Evolutionary conservation across 1,284 basidiomycete species (phyloP).

Genomic region (Ceraceosorus bombacis): DNA sequence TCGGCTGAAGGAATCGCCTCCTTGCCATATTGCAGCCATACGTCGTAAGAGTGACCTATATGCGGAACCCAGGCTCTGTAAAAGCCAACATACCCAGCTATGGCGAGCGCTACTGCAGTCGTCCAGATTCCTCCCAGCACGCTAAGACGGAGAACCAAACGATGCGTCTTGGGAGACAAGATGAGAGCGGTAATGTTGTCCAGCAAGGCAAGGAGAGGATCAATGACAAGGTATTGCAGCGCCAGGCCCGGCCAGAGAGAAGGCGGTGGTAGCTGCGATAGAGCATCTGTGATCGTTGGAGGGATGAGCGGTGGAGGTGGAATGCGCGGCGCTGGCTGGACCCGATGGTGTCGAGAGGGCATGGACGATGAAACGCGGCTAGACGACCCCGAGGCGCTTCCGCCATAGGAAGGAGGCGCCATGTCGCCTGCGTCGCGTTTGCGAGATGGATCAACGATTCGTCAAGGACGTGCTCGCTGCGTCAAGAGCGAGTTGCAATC

Average conservation of each 20-base stretch:
- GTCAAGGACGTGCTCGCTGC: no score
- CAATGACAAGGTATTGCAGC: conserved; percentile 19
- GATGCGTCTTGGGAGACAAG: conserved; percentile 37
- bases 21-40: conserved; percentile 39
- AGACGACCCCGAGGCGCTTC: no score
- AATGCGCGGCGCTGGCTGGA: conserved; percentile 2
- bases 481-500: no score
- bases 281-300: conserved; percentile 6
- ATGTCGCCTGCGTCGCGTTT: no score
- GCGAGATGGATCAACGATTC: no score
- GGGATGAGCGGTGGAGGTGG: conserved; percentile 5
- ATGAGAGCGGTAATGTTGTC: conserved; percentile 25
- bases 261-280: conserved; percentile 29
- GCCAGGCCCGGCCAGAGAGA: conserved; percentile 27
- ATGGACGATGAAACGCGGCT: no score
- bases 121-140: conserved; percentile 37
- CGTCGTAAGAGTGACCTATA: conserved; percentile 29
- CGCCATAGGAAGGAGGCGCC: no score
- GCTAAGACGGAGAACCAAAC: conserved; percentile 36
- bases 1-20: conserved; percentile 9
- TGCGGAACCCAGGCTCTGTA: conserved; percentile 45
- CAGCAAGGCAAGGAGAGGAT: conserved; percentile 21
- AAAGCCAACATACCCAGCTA: conserved; percentile 43
- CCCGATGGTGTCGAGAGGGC: conserved; percentile 4
- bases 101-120: conserved; percentile 29